Conservation (phyloP, 495 filamentous ascomycete genomes). For the Talaromyces borbonicus region DNA sequence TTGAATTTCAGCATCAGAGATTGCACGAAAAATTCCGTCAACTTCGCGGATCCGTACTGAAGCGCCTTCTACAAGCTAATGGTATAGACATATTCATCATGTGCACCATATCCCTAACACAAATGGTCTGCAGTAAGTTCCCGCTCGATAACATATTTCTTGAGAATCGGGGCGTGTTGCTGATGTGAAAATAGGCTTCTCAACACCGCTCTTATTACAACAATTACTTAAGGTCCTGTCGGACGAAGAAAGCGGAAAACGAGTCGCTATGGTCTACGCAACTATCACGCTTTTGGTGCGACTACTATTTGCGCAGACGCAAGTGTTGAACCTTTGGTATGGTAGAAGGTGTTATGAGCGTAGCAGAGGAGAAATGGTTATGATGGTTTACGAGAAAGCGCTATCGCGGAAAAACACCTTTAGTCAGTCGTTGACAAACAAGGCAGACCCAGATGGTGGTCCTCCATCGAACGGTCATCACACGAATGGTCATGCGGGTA, state of each 20-base stretch:
- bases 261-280: constrained; percentile 57
- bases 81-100: constrained; percentile 65
- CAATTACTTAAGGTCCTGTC: constrained; percentile 60
- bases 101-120: constrained; percentile 47
- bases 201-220: constrained; percentile 59
- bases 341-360: constrained; percentile 66
- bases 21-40: constrained; percentile 64
- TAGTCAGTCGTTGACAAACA: constrained; percentile 25
- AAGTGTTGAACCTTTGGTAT: constrained; percentile 65
- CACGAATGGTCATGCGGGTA: neutral
- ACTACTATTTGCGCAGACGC: constrained; percentile 52
- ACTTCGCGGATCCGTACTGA: constrained; percentile 59
- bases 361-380: constrained; percentile 75
- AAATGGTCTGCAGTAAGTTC: constrained; percentile 47
- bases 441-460: constrained; percentile 10
- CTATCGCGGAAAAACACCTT: constrained; percentile 61
- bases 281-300: constrained; percentile 47
- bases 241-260: constrained; percentile 32
- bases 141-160: neutral
- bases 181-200: constrained; percentile 32
- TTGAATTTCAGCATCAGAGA: constrained; percentile 64
- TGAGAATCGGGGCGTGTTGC: neutral
- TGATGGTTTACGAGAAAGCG: constrained; percentile 81
- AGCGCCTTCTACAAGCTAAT: constrained; percentile 61
- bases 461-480: no score